A percentile compares a stretch with the other conserved stretches of the same genome.
Evolutionary conservation across 805 yeast genomes (phyloP).

Genomic region (Kodamaea leandrae): DNA sequence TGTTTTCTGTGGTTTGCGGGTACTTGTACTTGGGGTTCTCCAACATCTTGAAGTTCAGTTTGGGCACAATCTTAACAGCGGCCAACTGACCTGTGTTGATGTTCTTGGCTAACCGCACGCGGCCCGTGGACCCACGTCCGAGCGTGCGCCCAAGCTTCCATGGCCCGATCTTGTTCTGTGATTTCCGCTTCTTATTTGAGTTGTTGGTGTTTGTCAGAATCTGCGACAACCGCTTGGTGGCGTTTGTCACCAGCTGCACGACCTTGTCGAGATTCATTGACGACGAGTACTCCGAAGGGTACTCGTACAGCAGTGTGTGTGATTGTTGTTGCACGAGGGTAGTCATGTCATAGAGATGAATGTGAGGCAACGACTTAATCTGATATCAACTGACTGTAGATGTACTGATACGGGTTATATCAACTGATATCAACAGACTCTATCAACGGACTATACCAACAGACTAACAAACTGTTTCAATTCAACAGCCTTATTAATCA

Average conservation of each 20-base stretch:
- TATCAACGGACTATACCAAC: too few relatives aligned
- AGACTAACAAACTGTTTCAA: too few relatives aligned
- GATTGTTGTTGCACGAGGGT: constrained; percentile 25
- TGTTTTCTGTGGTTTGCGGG: constrained; percentile 38
- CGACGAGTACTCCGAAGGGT: constrained; percentile 15
- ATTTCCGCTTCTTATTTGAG: constrained; percentile 41
- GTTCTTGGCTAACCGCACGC: constrained; percentile 90
- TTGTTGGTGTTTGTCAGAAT: constrained; percentile 42
- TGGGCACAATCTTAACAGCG: constrained; percentile 95
- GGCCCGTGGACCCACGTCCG: constrained; percentile 95
- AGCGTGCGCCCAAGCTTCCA: constrained; percentile 95
- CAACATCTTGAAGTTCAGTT: constrained; percentile 58
- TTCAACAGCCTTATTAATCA: too few relatives aligned
- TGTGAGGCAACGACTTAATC: too few relatives aligned
- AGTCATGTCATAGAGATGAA: constrained; percentile 17
- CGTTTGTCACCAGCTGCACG: constrained; percentile 45
- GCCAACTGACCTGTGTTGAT: constrained; percentile 82
- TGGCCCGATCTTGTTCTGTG: constrained; percentile 76
- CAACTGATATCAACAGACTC: too few relatives aligned
- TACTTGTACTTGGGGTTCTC: constrained; percentile 47
- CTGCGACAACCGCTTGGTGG: constrained; percentile 51
- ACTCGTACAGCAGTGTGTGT: constrained; percentile 18
- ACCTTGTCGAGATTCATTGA: constrained; percentile 34
- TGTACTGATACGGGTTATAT: too few relatives aligned
- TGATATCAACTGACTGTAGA: too few relatives aligned